Evolutionary conservation across 495 filamentous ascomycete species (phyloP), one percentile per base, ranked within the genome.

Genomic region (Parmelia sp.): DNA sequence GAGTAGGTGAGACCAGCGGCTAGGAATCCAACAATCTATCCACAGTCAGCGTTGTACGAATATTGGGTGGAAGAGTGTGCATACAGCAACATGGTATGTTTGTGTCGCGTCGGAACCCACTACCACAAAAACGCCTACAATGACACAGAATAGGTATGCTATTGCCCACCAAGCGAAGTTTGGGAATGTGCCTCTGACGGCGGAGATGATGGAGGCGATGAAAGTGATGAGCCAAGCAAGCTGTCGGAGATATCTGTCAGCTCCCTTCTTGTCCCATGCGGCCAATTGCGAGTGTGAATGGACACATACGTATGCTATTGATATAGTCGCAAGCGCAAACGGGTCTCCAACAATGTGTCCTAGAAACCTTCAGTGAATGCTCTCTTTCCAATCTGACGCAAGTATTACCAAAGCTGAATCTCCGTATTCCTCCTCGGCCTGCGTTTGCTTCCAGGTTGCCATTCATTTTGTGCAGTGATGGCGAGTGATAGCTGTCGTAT

Each of bases 191-290:
- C 69, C 66, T 57, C 73, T 73, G 59, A 87, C 74, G 66, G 88
- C 86, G 35, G 88, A 85, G 65, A 97, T 86, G 69, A 95, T 86
- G 60, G 91, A 92, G 47, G 85, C 82, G 68, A 97, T 80, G 74
- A 97, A 92, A 17, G 90, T 84, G 69, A 97, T 96, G 62, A 97
- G 74, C 94, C 94, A 99, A 58, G 91, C 92, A 60, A 95, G 84
- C 92, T 97, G 74, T 71, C 40, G 31, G 17, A 25, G 39, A 3
- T 44, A 39, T 56, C 47, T 62, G 65, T 68, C 67, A 60, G 47
- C 40, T 9, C 23, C 51, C 2, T 12, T 6, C 25, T 15, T 55
- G 21, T 31, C n/a, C 29, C 59, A 57, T 17, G 8, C 57, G 15
- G 29, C 66, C 55, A 64, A 59, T 23, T 35, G 40, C 42, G 44